Percentiles rank a stretch among this genome's conserved stretches.
phyloP scores from a whole-genome alignment of 1,139 yeast species.

The Wickerhamomyces sp. region DNA sequence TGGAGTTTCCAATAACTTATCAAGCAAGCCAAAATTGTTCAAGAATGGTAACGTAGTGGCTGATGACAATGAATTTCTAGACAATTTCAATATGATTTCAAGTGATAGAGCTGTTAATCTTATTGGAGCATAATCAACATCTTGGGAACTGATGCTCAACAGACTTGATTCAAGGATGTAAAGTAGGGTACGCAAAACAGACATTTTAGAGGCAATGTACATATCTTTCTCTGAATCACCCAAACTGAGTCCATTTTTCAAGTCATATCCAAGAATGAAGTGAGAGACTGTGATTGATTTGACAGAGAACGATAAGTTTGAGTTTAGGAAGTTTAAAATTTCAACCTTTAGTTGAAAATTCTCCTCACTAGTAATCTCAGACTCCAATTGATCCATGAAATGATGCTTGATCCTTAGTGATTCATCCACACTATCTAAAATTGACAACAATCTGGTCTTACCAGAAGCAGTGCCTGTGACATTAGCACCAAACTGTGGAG shows the following conservation, averaged over 20 bases:
- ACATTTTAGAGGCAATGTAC: constrained; percentile 45
- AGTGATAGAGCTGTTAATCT: constrained; percentile 53
- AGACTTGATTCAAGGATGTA: constrained; percentile 45
- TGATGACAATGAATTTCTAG: constrained; percentile 53
- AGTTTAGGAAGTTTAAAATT: constrained; percentile 53
- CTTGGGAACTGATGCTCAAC: constrained; percentile 33
- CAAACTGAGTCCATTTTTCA: constrained; percentile 36
- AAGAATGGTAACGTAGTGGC: constrained; percentile 46
- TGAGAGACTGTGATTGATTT: constrained; percentile 54
- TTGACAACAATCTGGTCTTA: constrained; percentile 63
- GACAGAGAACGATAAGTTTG: constrained; percentile 40
- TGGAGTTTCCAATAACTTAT: constrained; percentile 46
- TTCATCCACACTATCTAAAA: constrained; percentile 73
- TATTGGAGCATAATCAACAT: constrained; percentile 50
- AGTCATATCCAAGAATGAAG: constrained; percentile 68
- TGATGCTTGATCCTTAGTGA: constrained; percentile 61
- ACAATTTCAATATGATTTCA: constrained; percentile 55
- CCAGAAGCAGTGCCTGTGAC: constrained; percentile 36
- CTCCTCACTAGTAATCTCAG: constrained; percentile 31
- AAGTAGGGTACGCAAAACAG: constrained; percentile 53
- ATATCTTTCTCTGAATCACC: constrained; percentile 37
- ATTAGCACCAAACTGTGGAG: constrained; percentile 43
- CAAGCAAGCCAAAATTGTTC: constrained; percentile 46
- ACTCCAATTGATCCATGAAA: constrained; percentile 65
- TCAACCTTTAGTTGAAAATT: constrained; percentile 48